Base-by-base conservation (phyloP, 164 flowering plant genomes). In the Dillenia suffruticosa region DNA sequence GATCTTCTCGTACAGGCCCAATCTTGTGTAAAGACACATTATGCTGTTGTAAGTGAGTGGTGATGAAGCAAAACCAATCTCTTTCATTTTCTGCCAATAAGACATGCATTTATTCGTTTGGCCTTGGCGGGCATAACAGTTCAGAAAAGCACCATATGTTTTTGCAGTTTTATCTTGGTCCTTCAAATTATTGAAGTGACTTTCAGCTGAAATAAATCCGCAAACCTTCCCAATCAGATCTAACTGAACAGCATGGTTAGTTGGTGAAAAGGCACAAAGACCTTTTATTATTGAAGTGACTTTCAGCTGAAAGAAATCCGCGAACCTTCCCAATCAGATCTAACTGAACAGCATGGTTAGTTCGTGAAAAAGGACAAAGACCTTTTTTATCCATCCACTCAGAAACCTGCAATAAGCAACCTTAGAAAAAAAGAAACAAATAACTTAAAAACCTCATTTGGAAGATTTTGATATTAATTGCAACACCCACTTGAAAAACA, bases 71-170 rank as follows among this genome's bases (percentile, higher is more conserved):
- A 86, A 70, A 45, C 94, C 89, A 73, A 75, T 64, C 66, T 80
- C 86, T 79, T 84, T 83, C 90, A 90, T 90, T 71, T 73, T 83
- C 74, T 74, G 71, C 53, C 81, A 62, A 72, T 73, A 89, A 19
- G 76, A 53, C n/a, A 82, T 58, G 45, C 90, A 62, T 68, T 81
- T 82, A 12, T 77, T 85, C 7, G 68, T 70, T 69, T 76, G 71
- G 58, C 71, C 71, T 66, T 79, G 83, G 53, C 87, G 76, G 14
- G 74, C 87, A 61, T 84, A 90, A 63, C 94, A 84, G 54, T 78
- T 77, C 46, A 86, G 79, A 12, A 90, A 90, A 61, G 92, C 90
- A 48, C 94, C 97, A 67, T 84, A 86, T 2, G 87, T 82, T 75
- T 84, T 83, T 0, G 63, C 74, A 17, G 64, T 86, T 69, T 81